phyloP scores from a whole-genome alignment of 2,329 filamentous ascomycete genomes.

The Colletotrichum gloeosporioides region DNA sequence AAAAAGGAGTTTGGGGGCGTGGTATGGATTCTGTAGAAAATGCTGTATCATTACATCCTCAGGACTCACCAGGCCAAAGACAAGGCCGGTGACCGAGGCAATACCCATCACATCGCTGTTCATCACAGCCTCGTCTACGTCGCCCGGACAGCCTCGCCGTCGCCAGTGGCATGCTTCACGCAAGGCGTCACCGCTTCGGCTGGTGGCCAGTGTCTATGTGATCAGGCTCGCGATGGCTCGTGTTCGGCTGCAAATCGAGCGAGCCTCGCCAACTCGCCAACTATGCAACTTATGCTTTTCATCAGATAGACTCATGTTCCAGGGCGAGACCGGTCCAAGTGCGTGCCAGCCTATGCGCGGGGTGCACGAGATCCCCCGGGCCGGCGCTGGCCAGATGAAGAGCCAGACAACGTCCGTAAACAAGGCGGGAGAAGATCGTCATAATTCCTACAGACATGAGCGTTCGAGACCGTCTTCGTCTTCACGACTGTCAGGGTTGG shows the following conservation, averaged over 20 bases:
- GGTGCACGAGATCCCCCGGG: neutral
- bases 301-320: neutral
- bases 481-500: neutral
- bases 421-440: neutral
- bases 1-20: neutral
- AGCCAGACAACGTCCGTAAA: neutral
- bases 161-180: neutral
- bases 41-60: conserved; percentile 3
- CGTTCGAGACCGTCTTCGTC: neutral
- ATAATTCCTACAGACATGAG: neutral
- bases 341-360: neutral
- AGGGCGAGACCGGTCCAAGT: conserved; percentile 1
- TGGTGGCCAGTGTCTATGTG: neutral
- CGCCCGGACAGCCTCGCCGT: neutral
- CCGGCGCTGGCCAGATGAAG: neutral
- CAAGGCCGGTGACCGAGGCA: neutral
- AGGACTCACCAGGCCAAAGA: neutral
- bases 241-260: neutral
- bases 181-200: neutral
- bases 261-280: neutral
- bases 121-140: neutral
- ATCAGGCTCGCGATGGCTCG: neutral
- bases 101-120: conserved; percentile 7
- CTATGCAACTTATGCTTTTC: neutral
- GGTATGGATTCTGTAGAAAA: neutral